Conservation (phyloP, 805 yeast species). For the Candida jianshihensis region DNA sequence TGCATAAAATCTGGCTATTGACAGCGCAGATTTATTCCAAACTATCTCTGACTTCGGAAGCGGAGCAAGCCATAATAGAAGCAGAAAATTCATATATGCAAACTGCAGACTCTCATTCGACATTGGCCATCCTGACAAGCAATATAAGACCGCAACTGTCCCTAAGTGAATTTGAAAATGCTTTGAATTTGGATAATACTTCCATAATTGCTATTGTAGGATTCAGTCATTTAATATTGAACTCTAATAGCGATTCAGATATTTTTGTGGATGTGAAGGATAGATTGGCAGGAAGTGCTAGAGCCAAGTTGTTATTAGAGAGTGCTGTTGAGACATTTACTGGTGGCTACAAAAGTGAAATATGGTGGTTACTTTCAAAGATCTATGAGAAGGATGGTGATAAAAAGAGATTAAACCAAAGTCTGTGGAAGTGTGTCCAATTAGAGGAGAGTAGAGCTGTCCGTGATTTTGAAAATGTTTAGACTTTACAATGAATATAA, state of each 20-base stretch:
- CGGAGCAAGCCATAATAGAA: conserved; percentile 67
- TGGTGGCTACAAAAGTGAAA: conserved; percentile 45
- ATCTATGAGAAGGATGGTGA: conserved; percentile 57
- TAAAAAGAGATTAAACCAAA: conserved; percentile 35
- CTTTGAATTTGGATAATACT: conserved; percentile 8
- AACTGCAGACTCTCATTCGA: conserved; percentile 41
- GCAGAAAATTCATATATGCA: conserved; percentile 47
- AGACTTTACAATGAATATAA: no score
- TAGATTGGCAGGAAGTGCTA: conserved; percentile 46
- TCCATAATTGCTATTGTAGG: conserved; percentile 15
- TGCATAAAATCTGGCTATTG: conserved; percentile 72
- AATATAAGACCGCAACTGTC: conserved; percentile 32
- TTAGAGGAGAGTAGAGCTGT: conserved; percentile 59
- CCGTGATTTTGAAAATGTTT: conserved; percentile 19
- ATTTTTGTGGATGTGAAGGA: conserved; percentile 51
- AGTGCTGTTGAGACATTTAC: conserved; percentile 28
- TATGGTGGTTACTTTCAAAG: conserved; percentile 62
- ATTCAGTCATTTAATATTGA: conserved; percentile 14
- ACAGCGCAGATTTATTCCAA: conserved; percentile 57
- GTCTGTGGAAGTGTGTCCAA: conserved; percentile 59
- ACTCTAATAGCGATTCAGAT: conserved; percentile 1
- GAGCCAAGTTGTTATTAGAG: conserved; percentile 32
- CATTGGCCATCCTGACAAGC: conserved; percentile 34
- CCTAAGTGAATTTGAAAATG: conserved; percentile 57
- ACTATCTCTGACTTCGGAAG: conserved; percentile 47